Evolutionary conservation across 257 asterid genomes (phyloP).

Genomic region (Solanum lignicaule): DNA sequence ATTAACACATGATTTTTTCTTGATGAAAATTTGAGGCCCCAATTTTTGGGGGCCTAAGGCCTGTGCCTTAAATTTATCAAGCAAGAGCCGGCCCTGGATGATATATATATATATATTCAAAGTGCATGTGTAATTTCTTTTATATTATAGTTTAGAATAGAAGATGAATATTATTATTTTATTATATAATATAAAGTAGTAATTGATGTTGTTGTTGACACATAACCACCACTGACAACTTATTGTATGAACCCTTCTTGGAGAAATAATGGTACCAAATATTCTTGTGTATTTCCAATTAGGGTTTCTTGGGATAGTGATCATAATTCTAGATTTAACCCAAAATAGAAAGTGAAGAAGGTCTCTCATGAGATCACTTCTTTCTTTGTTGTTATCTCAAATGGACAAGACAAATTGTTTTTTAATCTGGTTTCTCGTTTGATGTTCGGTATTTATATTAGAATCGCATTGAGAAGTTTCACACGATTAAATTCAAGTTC

Average conservation of each 20-base stretch:
- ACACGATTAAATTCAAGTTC: too few species aligned
- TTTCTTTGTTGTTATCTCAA: background rate
- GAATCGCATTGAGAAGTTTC: too few species aligned
- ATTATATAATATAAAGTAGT: background rate
- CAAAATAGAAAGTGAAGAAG: background rate
- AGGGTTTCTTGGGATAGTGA: background rate
- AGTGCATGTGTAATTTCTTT: background rate
- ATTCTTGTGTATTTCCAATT: background rate
- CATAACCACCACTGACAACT: slow-evolving; percentile 12
- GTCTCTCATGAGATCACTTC: background rate
- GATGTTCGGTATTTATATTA: too few species aligned
- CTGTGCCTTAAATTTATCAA: too few species aligned
- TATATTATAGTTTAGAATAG: background rate
- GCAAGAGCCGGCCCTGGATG: too few species aligned
- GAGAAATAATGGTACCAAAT: background rate
- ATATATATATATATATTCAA: background rate
- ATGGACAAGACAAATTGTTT: background rate
- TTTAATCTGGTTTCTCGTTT: too few species aligned
- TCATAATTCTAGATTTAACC: background rate
- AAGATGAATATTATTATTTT: too few species aligned
- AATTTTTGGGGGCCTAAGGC: too few species aligned
- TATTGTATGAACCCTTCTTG: background rate
- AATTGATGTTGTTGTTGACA: slow-evolving; percentile 11
- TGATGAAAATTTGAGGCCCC: too few species aligned
- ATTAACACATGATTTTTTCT: too few species aligned